Evolutionary conservation across 129 eudicot species (phyloP).

Genomic region (Chrysanthemum makinoi): DNA sequence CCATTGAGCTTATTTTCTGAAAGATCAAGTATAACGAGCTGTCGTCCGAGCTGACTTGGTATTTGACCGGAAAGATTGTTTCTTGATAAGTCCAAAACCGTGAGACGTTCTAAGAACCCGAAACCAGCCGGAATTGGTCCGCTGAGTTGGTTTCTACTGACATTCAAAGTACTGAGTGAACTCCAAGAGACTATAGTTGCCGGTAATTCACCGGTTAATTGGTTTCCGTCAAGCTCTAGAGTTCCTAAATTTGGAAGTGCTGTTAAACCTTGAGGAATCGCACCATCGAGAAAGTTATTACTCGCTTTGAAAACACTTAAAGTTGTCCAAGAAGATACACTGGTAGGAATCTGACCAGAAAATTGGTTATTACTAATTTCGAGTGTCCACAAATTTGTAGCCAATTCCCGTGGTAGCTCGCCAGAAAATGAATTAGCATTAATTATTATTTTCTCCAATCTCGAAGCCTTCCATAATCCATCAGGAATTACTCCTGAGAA

Average conservation of each 20-base stretch:
- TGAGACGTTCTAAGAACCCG: conserved; percentile 50
- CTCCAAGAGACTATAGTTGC: conserved; percentile 47
- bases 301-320: conserved; percentile 53
- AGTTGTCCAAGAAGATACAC: conserved; percentile 52
- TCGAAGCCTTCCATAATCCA: conserved; percentile 55
- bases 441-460: conserved; percentile 32
- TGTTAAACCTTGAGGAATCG: conserved; percentile 63
- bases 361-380: conserved; percentile 65
- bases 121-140: conserved; percentile 68
- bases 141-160: conserved; percentile 55
- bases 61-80: conserved; percentile 63
- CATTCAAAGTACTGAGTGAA: conserved; percentile 46
- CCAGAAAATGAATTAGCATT: conserved; percentile 56
- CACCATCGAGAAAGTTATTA: conserved; percentile 52
- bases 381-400: conserved; percentile 33
- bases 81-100: conserved; percentile 55
- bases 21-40: conserved; percentile 49
- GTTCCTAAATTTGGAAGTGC: conserved; percentile 36
- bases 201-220: conserved; percentile 66
- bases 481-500: conserved; percentile 66
- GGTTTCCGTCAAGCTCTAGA: conserved; percentile 60
- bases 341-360: conserved; percentile 57
- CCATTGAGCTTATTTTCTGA: conserved; percentile 67
- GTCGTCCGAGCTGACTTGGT: conserved; percentile 51
- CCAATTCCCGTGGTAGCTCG: conserved; percentile 51